Base-by-base conservation (phyloP, 2,329 filamentous ascomycete genomes). In the Alternaria longipes region DNA sequence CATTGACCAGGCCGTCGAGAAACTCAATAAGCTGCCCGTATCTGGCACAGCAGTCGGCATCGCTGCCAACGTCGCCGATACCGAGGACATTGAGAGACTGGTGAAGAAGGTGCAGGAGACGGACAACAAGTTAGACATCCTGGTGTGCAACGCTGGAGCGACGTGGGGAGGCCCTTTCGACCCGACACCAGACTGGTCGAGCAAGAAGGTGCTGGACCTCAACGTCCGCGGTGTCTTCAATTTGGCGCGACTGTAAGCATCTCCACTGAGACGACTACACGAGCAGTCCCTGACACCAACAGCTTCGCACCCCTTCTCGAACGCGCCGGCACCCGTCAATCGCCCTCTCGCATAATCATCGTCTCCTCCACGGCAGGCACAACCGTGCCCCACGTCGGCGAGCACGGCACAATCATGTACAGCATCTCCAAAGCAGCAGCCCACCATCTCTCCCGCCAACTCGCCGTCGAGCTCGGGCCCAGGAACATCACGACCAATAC, bases 161-260 rank as follows among this genome's bases (percentile, higher is more conserved):
- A 79, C 75, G 4, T 80, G 76, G 73, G 78, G 78, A 18, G 78
- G 75, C 1, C 74, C 76, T 3, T 79, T 81, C 59, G 78, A 80
- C 26, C 65, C 69, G 3, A 75, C 74, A 8, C 74, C 76, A 40
- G 78, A 80, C 59, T 76, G 68, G 70, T 66, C 71, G 24, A 77
- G 67, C 45, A 61, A 75, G 62, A 79, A 80, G 58, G 73, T 80
- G 20, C 62, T 81, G 18, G 78, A 80, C 58, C 55, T 80, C 46
- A 81, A 81, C 44, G 77, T 81, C 11, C 64, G 77, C n/a, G 75
- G 78, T 7, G 73, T 80, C 16, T 80, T 80, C 68, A 79, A 79
- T 54, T 57, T 77, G n/a, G 72, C 73, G 9, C 68, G 75, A 64
- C 64, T 78, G 78, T 79, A 60, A 50, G 74, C 62, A 11, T 38